Evolutionary conservation across 495 filamentous ascomycete species (phyloP).

Genomic region (Aspergillus nidulans): DNA sequence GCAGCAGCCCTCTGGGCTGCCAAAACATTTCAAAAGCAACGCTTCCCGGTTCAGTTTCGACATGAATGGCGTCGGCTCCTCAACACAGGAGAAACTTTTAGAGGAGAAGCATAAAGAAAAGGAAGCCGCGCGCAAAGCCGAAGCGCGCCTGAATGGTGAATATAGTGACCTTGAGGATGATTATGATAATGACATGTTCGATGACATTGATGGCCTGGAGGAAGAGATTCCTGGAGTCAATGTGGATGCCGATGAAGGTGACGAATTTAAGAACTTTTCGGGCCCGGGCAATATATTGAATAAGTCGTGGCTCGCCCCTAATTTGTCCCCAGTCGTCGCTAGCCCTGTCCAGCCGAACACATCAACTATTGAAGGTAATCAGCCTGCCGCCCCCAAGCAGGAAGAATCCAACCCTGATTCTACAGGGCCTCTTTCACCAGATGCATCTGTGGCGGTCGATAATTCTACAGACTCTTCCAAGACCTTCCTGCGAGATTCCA

Average conservation of each 20-base stretch:
- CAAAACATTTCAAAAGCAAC: slow-evolving; percentile 78
- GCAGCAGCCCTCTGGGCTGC: slow-evolving; percentile 41
- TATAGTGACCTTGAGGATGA: slow-evolving; percentile 53
- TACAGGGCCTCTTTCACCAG: not conserved
- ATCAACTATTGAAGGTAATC: slow-evolving; percentile 9
- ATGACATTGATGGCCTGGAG: slow-evolving; percentile 69
- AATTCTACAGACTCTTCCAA: not conserved
- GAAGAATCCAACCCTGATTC: not conserved
- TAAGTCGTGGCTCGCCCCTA: slow-evolving; percentile 36
- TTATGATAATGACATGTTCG: slow-evolving; percentile 63
- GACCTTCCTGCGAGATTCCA: not conserved
- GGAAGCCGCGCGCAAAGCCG: slow-evolving; percentile 45
- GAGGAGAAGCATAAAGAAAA: slow-evolving; percentile 82
- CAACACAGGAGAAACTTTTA: slow-evolving; percentile 72
- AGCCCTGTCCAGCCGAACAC: slow-evolving; percentile 29
- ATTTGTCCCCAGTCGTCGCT: slow-evolving; percentile 35
- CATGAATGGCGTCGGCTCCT: slow-evolving; percentile 70
- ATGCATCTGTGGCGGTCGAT: not conserved
- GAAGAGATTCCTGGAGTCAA: slow-evolving; percentile 74
- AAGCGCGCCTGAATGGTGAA: slow-evolving; percentile 33
- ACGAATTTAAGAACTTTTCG: slow-evolving; percentile 36
- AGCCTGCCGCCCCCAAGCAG: not conserved
- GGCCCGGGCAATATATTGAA: slow-evolving; percentile 27
- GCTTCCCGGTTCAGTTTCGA: slow-evolving; percentile 92
- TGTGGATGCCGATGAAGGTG: slow-evolving; percentile 57